Evolutionary conservation across 2,329 filamentous ascomycete species (phyloP), one percentile per base, ranked within the genome.

Genomic region (Pseudopithomyces maydicus): DNA sequence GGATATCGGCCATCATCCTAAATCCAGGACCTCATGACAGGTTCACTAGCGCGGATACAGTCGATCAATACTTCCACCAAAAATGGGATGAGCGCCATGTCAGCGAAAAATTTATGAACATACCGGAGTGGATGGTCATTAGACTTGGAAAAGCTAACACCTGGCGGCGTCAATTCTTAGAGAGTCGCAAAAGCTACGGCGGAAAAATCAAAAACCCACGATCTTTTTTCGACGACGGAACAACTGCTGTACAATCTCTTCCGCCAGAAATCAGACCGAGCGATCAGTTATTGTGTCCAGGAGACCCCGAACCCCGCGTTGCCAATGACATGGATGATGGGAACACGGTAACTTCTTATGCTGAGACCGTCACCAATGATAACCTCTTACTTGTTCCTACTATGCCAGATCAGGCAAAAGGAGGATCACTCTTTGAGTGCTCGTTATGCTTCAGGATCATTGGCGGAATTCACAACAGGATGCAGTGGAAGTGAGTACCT

Each of bases 121-220:
- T 54, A 26, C 32, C 52, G 39, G 42, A 54, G 23, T 54, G 52
- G 42, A 8, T 54, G 14, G 38, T 22, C 26, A 42, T 29, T 15
- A 8, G 52, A 41, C 52, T 54, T 41, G 43, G 52, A n/a, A 48
- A 54, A 54, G 42, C 52, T 10, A 54, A 39, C 19, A 26, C 52
- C 41, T 43, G 52, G 22, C 52, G 44, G 17, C 42, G 32, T 17
- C 52, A 54, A 33, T 54, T 36, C 32, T 43, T 54, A 23, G 42
- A 19, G 11, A 5, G 14, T 36, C 35, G 35, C 3, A 52, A 52
- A 52, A 33, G 33, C 29, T 20, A 52, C 32, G 19, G 42, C 41
- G 48, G 29, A 35, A n/a, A 20, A 41, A 52, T 52, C 19, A 22
- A 33, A 19, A n/a, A 11, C 11, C 35, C 35, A 14, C 35, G 14